These are phyloP conservation scores for Letharia lupina DNA, from an alignment of 495 filamentous ascomycete species.

Conservation along the genomic window DNA sequence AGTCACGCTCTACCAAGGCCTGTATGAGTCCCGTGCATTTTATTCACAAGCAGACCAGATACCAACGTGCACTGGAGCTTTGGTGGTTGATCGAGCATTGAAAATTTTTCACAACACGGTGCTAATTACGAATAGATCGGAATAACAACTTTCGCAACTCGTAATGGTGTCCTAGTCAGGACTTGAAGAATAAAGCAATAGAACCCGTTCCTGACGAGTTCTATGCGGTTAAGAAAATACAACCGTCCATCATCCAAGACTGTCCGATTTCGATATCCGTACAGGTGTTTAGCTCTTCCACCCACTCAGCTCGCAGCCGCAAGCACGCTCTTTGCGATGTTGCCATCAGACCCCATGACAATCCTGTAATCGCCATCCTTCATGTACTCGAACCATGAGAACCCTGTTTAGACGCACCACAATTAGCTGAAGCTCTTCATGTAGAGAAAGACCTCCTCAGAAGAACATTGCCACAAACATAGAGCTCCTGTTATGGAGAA, in stretches of 20 bases:
- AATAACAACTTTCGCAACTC: too few species aligned
- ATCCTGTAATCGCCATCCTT: constrained; percentile 17
- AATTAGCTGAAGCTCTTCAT: neutral
- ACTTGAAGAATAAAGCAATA: too few species aligned
- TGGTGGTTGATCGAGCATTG: neutral
- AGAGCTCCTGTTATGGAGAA: neutral
- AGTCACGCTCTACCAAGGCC: too few species aligned
- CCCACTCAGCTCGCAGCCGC: neutral
- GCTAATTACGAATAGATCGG: too few species aligned
- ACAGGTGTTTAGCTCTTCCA: neutral
- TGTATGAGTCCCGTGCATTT: too few species aligned
- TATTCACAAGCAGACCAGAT: neutral
- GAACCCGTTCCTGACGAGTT: too few species aligned
- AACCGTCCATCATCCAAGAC: neutral
- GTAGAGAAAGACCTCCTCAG: neutral
- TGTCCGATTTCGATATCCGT: neutral
- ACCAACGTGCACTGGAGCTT: neutral
- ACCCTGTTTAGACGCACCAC: neutral
- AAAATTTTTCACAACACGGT: too few species aligned
- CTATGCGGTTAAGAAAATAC: neutral
- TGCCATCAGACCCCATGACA: constrained; percentile 1
- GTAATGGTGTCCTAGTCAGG: too few species aligned
- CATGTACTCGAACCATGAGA: constrained; percentile 20
- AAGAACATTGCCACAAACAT: neutral
- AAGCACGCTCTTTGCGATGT: neutral